Base-by-base conservation (phyloP, 495 filamentous ascomycete genomes). In the Penicillium salamii region DNA sequence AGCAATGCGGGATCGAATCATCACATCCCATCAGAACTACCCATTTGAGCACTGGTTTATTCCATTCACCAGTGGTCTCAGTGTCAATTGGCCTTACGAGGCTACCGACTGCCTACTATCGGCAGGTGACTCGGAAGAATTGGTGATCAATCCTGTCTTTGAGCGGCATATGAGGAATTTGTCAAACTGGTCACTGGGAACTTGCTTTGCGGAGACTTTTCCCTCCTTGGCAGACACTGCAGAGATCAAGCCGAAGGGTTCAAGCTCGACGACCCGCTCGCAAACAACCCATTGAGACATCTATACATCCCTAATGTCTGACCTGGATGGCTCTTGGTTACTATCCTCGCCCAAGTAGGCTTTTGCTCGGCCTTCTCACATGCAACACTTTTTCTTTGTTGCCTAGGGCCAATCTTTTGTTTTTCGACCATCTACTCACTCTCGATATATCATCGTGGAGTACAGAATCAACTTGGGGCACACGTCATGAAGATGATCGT, bases 11-110 rank as follows among this genome's bases (percentile, higher is more conserved):
- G 85, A 90, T 46, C 67, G 67, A 9, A 54, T 90, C 5, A 74
- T 83, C 3, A 46, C 62, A 15, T 53, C 67, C 6, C 76, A 79
- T 39, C 70, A 70, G 13, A 59, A 73, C 24, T 78, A 78, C 29
- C 73, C 78, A 0, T 89, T 92, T 59, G 87, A 92, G 24, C 77
- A 85, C 46, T 91, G 89, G 70, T 89, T 90, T 59, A 78, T 90
- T 24, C 86, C 88, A 0, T 95, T 81, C 54, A 91, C 87, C 0
- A 78, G 78, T 4, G 89, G 84, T 0, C 40, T 95, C 29, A 79
- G 70, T 19, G 56, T 92, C 11, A 89, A 89, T 57, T 95, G 89
- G 89, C 83, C 83, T 0, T 88, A 91, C 63, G 84, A 89, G 46
- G 75, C 78, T 3, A 77, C 78, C 0, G 82, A 85, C 49, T 74